Percentiles rank a stretch among this genome's conserved stretches.
phyloP scores from a whole-genome alignment of 1,139 yeast species.

The Oligophagozyma castellii region DNA sequence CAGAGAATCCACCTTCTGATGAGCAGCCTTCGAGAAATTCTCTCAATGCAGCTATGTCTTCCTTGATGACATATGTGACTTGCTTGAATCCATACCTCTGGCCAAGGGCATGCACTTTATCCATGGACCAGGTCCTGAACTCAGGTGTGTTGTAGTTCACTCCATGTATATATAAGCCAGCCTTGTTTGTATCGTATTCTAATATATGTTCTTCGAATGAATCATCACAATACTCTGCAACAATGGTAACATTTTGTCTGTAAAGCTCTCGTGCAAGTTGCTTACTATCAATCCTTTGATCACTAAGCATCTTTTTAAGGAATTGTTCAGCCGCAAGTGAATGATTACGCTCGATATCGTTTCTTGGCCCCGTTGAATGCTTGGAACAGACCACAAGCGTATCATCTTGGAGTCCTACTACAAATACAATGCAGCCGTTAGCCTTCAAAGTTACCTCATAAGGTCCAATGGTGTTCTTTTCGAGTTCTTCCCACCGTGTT shows the following conservation, averaged over 20 bases:
- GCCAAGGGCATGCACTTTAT: conserved; percentile 47
- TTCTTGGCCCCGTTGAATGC: conserved; percentile 64
- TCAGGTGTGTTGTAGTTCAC: conserved; percentile 52
- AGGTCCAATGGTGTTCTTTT: conserved; percentile 50
- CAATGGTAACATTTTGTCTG: conserved; percentile 56
- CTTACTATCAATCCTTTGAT: conserved; percentile 27
- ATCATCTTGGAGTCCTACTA: conserved; percentile 42
- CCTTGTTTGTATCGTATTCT: conserved; percentile 44
- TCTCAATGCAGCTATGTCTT: conserved; percentile 31
- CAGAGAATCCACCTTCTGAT: conserved; percentile 57
- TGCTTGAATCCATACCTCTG: conserved; percentile 55
- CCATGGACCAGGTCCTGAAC: conserved; percentile 55
- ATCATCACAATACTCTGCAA: conserved; percentile 89
- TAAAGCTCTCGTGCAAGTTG: conserved; percentile 47
- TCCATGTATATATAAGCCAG: conserved; percentile 88
- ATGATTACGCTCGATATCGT: conserved; percentile 45
- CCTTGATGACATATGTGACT: conserved; percentile 34
- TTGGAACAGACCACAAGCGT: conserved; percentile 74
- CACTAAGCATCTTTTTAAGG: conserved; percentile 38
- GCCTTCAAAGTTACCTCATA: conserved; percentile 74
- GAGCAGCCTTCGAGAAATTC: conserved; percentile 43
- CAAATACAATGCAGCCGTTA: conserved; percentile 83
- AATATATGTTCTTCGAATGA: conserved; percentile 87
- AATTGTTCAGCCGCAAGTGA: conserved; percentile 59
- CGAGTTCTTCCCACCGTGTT: conserved; percentile 39